These are phyloP conservation scores for Madurella mycetomatis DNA, from an alignment of 2,329 filamentous ascomycete genomes.

Conservation along the genomic window DNA sequence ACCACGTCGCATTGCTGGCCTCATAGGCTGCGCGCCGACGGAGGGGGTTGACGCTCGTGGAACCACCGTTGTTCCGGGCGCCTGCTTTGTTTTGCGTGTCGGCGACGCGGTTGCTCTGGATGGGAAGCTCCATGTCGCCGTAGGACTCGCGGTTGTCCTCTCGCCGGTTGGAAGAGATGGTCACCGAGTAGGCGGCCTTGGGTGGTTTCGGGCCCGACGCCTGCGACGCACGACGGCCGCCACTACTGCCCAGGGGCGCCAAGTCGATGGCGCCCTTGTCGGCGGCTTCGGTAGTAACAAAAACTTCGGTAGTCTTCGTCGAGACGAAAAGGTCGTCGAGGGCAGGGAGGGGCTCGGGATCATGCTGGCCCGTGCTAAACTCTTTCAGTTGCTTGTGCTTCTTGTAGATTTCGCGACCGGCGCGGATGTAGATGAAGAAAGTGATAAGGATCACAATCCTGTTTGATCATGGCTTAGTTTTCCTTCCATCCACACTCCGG, in stretches of 20 bases:
- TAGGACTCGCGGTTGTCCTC: conserved; percentile 22
- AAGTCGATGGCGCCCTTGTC: conserved; percentile 32
- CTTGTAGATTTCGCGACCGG: conserved; percentile 63
- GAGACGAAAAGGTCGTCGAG: conserved; percentile 45
- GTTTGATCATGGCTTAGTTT: conserved; percentile 16
- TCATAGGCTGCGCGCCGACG: conserved; percentile 41
- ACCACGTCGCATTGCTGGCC: conserved; percentile 60
- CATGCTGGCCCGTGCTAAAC: conserved; percentile 46
- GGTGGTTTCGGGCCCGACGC: conserved; percentile 9
- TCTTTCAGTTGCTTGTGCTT: conserved; percentile 59
- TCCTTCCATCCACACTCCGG: not conserved
- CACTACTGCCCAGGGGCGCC: conserved; percentile 24
- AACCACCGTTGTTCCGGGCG: not conserved
- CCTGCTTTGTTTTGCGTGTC: conserved; percentile 4
- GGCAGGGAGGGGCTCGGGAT: conserved; percentile 36
- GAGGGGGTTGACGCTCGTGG: conserved; percentile 24
- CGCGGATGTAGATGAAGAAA: conserved; percentile 60
- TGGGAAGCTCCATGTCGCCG: conserved; percentile 28
- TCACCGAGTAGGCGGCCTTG: conserved; percentile 44
- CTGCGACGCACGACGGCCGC: conserved; percentile 25
- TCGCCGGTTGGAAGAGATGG: conserved; percentile 41
- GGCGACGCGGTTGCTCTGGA: conserved; percentile 24
- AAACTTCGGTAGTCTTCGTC: conserved; percentile 60
- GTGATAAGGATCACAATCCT: conserved; percentile 60
- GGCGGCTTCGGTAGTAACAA: conserved; percentile 51